phyloP scores from a whole-genome alignment of 768 basidiomycete species.

The Boletellus ananiceps region DNA sequence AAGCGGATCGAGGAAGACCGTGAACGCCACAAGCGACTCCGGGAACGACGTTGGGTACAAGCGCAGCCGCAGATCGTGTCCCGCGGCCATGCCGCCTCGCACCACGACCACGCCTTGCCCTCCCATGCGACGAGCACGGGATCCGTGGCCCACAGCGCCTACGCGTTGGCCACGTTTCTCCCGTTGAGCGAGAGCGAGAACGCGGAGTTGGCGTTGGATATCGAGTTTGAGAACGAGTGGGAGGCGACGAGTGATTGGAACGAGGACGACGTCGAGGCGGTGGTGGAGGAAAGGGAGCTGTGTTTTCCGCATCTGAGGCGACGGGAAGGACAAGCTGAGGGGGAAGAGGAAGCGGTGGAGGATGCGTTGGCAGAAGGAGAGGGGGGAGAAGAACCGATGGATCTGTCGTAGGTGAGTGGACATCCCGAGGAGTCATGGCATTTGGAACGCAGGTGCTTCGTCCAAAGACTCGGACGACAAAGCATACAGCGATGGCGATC shows the following conservation, averaged over 20 bases:
- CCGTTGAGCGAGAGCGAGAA: conserved; percentile 41
- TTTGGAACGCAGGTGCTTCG: no score
- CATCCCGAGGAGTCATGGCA: no score
- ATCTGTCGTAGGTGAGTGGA: conserved; percentile 25
- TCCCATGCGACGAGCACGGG: neutral
- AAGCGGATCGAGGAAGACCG: conserved; percentile 90
- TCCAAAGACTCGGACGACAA: no score
- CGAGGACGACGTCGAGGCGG: conserved; percentile 80
- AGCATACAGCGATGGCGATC: no score
- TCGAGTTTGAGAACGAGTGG: conserved; percentile 89
- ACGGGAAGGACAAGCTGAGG: neutral
- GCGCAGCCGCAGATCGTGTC: conserved; percentile 47
- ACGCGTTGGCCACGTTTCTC: conserved; percentile 22
- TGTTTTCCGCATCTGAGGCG: conserved; percentile 50
- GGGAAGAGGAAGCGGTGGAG: neutral
- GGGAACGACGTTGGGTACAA: conserved; percentile 91
- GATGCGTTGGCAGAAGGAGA: conserved; percentile 32
- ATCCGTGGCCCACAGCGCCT: conserved; percentile 4
- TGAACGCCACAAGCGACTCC: conserved; percentile 86
- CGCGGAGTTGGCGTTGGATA: conserved; percentile 58
- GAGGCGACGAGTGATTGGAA: conserved; percentile 90
- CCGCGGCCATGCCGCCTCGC: neutral
- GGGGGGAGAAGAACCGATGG: conserved; percentile 39
- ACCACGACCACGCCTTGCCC: conserved; percentile 5
- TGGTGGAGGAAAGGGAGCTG: conserved; percentile 61